Evolutionary conservation across 2,329 filamentous ascomycete species (phyloP).

Genomic region (Diaporthe sp.): DNA sequence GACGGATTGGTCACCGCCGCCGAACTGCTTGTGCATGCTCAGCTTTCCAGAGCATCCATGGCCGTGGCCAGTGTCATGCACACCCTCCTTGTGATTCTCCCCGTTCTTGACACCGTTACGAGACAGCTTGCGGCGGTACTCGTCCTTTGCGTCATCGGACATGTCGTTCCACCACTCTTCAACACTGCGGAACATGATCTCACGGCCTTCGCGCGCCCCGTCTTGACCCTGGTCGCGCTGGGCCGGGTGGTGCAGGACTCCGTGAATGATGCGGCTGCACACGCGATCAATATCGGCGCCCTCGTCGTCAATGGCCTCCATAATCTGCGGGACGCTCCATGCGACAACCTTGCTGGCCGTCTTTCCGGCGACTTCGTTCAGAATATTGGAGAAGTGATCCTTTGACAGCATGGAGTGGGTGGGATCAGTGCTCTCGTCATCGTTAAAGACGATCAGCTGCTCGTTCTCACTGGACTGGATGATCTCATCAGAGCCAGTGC

Average conservation of each 20-base stretch:
- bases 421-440: conserved; percentile 82
- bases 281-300: conserved; percentile 76
- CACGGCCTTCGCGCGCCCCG: conserved; percentile 79
- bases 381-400: conserved; percentile 91
- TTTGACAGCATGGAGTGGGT: conserved; percentile 97
- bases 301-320: conserved; percentile 89
- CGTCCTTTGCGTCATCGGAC: conserved; percentile 71
- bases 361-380: conserved; percentile 90
- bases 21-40: conserved; percentile 78
- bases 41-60: conserved; percentile 87
- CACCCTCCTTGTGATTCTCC: conserved; percentile 88
- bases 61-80: conserved; percentile 86
- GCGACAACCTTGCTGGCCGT: conserved; percentile 83
- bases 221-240: conserved; percentile 79
- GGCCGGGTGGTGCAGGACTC: conserved; percentile 91
- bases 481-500: conserved; percentile 87
- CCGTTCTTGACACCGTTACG: conserved; percentile 82
- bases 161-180: conserved; percentile 86
- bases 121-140: conserved; percentile 81
- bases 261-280: conserved; percentile 82
- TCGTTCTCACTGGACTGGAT: conserved; percentile 87
- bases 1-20: conserved; percentile 59
- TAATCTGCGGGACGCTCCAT: conserved; percentile 92
- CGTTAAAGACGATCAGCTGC: conserved; percentile 88
- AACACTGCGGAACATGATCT: conserved; percentile 84